Percentiles rank a stretch among this genome's conserved stretches.
These are phyloP conservation scores for Mrakia gelida DNA, from an alignment of 768 basidiomycete species.

Conservation along the genomic window DNA sequence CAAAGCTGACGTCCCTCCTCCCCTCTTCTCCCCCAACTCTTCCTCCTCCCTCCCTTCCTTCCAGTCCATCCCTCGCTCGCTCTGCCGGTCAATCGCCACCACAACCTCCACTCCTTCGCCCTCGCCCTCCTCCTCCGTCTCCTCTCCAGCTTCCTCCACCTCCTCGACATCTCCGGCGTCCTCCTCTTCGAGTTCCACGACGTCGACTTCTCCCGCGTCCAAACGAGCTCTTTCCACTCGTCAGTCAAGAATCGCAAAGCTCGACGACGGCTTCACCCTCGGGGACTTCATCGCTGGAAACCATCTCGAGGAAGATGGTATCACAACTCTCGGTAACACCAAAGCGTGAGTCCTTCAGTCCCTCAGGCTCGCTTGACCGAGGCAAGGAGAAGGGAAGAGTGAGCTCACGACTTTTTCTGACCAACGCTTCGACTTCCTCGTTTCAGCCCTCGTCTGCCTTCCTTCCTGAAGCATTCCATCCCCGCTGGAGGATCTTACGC, in stretches of 20 bases:
- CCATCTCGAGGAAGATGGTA: conserved; percentile 43
- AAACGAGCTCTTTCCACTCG: conserved; percentile 18
- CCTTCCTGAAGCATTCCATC: conserved; percentile 83
- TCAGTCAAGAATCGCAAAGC: conserved; percentile 17
- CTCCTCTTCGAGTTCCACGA: conserved; percentile 15
- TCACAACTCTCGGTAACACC: conserved; percentile 60
- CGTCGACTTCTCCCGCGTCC: neutral
- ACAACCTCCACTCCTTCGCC: neutral
- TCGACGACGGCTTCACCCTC: conserved; percentile 59
- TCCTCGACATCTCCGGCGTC: neutral
- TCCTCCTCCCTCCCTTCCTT: neutral
- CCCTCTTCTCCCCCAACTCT: conserved; percentile 3
- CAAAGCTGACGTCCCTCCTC: neutral
- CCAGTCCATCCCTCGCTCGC: neutral
- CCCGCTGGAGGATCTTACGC: conserved; percentile 83
- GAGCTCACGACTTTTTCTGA: conserved; percentile 18
- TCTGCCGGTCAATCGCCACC: conserved; percentile 1
- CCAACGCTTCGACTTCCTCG: conserved; percentile 16
- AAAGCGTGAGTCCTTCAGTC: conserved; percentile 53
- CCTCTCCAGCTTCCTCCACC: neutral
- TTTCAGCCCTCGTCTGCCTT: conserved; percentile 74
- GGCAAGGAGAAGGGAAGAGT: neutral
- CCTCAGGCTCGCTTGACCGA: neutral
- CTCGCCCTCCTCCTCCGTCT: neutral
- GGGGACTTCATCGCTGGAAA: conserved; percentile 75